These are phyloP conservation scores for Linum tenue DNA, from an alignment of 345 rosid species.

Conservation along the genomic window DNA sequence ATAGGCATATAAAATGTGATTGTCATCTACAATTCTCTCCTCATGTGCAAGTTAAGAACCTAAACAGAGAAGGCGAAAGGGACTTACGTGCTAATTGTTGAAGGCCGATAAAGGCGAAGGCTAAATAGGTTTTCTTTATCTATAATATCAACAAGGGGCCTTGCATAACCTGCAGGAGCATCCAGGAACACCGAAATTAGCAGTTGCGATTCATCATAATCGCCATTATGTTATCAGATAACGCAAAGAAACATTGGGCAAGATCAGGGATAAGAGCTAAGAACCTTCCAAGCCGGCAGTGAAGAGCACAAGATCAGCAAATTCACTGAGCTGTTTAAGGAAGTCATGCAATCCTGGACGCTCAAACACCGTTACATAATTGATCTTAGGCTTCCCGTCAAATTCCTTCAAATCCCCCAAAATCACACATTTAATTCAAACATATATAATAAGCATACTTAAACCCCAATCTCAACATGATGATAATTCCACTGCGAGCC, in stretches of 20 bases:
- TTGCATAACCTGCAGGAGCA: slow-evolving; percentile 61
- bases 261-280: neutral
- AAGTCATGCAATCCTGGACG: slow-evolving; percentile 85
- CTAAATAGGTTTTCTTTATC: slow-evolving; percentile 25
- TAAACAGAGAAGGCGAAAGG: neutral
- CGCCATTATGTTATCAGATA: no score
- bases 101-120: slow-evolving; percentile 13
- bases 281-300: slow-evolving; percentile 91
- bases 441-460: neutral
- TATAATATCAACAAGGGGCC: slow-evolving; percentile 85
- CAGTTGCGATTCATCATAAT: neutral
- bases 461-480: neutral
- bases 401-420: slow-evolving; percentile 42
- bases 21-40: neutral
- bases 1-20: neutral
- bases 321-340: slow-evolving; percentile 54
- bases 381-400: slow-evolving; percentile 69
- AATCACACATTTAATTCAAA: slow-evolving; percentile 23
- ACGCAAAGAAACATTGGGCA: neutral
- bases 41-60: neutral
- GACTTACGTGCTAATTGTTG: slow-evolving; percentile 15
- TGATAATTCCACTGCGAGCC: neutral
- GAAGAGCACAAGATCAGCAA: slow-evolving; percentile 76
- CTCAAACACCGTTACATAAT: slow-evolving; percentile 81
- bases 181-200: slow-evolving; percentile 4